Conservation (phyloP, 2,329 filamentous ascomycete species). For the Penicillium sp. region DNA sequence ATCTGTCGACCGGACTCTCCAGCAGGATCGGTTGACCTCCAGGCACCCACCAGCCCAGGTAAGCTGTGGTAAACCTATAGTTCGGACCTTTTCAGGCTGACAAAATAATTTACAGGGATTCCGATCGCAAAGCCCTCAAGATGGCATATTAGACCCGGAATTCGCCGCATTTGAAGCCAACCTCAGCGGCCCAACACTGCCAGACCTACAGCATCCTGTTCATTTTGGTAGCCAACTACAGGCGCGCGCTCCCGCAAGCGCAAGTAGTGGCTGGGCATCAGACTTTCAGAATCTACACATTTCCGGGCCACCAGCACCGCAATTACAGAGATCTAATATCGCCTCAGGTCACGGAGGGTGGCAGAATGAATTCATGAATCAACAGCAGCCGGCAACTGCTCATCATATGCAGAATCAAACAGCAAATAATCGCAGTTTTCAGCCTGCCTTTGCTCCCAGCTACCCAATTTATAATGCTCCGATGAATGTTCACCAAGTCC, state of each 20-base stretch:
- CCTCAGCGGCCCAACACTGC: conserved; percentile 30
- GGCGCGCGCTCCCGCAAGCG: conserved; percentile 22
- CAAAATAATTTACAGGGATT: conserved; percentile 52
- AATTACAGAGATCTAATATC: conserved; percentile 47
- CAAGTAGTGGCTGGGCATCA: conserved; percentile 40
- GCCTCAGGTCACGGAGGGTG: conserved; percentile 47
- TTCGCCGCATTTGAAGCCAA: conserved; percentile 65
- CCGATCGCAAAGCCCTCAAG: conserved; percentile 56
- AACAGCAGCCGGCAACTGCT: conserved; percentile 29
- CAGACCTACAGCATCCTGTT: conserved; percentile 38
- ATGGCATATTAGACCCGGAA: conserved; percentile 60
- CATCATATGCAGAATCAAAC: conserved; percentile 23
- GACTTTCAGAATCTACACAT: conserved; percentile 49
- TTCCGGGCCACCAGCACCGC: conserved; percentile 43
- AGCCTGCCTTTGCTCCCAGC: conserved; percentile 28
- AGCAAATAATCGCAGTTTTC: conserved; percentile 23
- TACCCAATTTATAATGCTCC: conserved; percentile 24
- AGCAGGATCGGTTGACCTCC: conserved; percentile 66
- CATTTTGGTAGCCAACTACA: conserved; percentile 28
- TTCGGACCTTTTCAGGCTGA: conserved; percentile 5
- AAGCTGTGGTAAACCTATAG: conserved; percentile 15
- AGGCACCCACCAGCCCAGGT: conserved; percentile 58
- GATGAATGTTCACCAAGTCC: conserved; percentile 23
- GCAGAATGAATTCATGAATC: conserved; percentile 60
- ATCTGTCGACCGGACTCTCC: conserved; percentile 65